Evolutionary conservation across 1,284 basidiomycete species (phyloP), one percentile per base, ranked within the genome.

Genomic region (Melampsora americana): DNA sequence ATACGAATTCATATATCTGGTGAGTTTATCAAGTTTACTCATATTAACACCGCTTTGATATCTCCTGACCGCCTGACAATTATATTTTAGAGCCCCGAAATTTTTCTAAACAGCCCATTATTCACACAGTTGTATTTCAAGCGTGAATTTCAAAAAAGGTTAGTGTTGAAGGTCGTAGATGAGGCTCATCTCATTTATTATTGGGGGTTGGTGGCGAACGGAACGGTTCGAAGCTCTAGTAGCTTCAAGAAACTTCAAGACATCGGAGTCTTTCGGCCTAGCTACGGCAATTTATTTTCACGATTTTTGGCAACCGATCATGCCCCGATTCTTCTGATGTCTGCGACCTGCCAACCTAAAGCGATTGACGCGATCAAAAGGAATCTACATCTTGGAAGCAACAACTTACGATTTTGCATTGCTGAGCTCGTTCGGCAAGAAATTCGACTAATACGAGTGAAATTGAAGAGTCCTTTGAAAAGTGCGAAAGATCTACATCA

Each of bases 321-420:
- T 11, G 30, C 20, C 9, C 69, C 60, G 28, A 64, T 71, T 7
- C 14, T 71, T 2, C 56, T 71, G 5, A 56, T 59, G 30, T 69
- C 67, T 32, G 67, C 48, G 0, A 56, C 67, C 9, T 69, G 48
- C 35, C 28, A 26, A 5, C 69, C 69, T 5, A 26, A 26, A 20
- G 69, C 69, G 26, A 48, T 71, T 3, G 39, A 30, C 14, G 69
- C 60, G 1, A 71, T 71, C 46, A 62, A 62, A 12, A 11, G 46
- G 7, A 71, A 64, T 23, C 35, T 71, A 6, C 59, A 60, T 12
- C 20, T 71, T 42, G 39, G 39, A 5, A 42, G 12, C 39, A 5
- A 42, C 12, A 42, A 42, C 39, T 11, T 42, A 5, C 6, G 12
- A 11, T 12, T 12, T 9, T 1, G 12, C 6, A 42, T 11, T 20